Evolutionary conservation across 208 protist genomes (phyloP), one percentile per base, ranked within the genome.

Genomic region (Acanthamoeba sp.): DNA sequence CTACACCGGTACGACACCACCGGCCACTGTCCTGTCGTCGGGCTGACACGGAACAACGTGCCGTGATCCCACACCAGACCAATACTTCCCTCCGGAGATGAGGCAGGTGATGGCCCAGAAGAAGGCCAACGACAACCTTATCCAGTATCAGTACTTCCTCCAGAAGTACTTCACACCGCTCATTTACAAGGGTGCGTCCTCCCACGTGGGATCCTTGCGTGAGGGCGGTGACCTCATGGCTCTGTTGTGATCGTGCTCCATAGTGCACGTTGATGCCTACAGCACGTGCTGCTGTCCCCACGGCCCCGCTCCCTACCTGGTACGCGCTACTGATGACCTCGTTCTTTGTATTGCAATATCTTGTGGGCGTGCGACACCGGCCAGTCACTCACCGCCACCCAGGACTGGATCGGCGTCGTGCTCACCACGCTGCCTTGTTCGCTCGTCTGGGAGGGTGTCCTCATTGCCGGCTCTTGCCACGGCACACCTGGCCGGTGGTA

Each of bases 401-500:
- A 55, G 73, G 45, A 50, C 45, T 84, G 73, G 73, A 22, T 84
- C n/a, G 73, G 73, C 45, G 73, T 84, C 27, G 38, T 50, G 45
- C 24, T 84, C 22, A n/a, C 45, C 22, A 16, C 73, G 42, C 73
- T 84, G 24, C 73, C 73, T 12, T 84, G 73, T n/a, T n/a, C 73
- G 45, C 36, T 84, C 45, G 73, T 84, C 1, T 55, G 73, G 45
- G 73, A 84, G n/a, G 73, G 40, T n/a, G 73, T 84, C 0, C 73
- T 84, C 29, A 27, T 84, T 18, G 73, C 73, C 45, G 73, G 73
- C 38, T 55, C 40, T 12, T 84, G 73, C 45, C 73, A 84, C 45
- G 73, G 73, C 73, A 84, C 73, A 12, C 73, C 73, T 40, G 73
- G 73, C 29, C 45, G 40, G 22, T 84, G 73, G 73, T 84, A 45